These are phyloP conservation scores for Pleurotus tuber-regium DNA, from an alignment of 768 basidiomycete genomes.

Conservation along the genomic window DNA sequence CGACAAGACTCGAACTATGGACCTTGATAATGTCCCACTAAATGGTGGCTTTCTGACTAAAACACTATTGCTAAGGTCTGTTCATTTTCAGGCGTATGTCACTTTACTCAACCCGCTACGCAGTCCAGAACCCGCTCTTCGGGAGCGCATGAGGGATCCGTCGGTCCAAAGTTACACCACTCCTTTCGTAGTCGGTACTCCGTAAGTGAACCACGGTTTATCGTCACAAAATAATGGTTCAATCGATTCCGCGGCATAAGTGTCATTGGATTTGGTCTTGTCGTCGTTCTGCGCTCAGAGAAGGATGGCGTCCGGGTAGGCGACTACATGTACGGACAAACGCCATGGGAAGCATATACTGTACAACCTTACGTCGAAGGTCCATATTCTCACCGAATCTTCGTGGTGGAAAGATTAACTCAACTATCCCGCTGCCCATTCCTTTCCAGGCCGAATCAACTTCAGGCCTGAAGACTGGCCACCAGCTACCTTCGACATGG, in stretches of 20 bases:
- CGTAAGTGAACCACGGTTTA: conserved; percentile 13
- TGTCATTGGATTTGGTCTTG: conserved; percentile 21
- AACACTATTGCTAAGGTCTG: conserved; percentile 17
- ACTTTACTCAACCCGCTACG: no score
- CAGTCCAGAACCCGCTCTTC: conserved; percentile 22
- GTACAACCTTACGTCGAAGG: conserved; percentile 20
- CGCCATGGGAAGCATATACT: conserved; percentile 21
- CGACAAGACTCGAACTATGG: conserved; percentile 17
- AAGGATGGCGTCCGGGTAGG: conserved; percentile 23
- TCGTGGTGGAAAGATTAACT: neutral
- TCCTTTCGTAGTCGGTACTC: conserved; percentile 15
- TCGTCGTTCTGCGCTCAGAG: conserved; percentile 31
- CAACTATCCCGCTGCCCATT: neutral
- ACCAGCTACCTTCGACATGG: conserved; percentile 20
- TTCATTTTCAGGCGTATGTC: no score
- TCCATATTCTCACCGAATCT: neutral
- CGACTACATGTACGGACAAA: conserved; percentile 28
- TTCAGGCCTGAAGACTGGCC: conserved; percentile 15
- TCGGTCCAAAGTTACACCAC: conserved; percentile 17
- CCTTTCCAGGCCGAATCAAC: conserved; percentile 14
- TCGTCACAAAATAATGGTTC: neutral
- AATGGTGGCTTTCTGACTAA: conserved; percentile 21
- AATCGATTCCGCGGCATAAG: neutral
- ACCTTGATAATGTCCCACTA: conserved; percentile 18
- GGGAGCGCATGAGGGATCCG: conserved; percentile 28